Base-by-base conservation (phyloP, 2,329 filamentous ascomycete genomes). In the Cryphonectria carpinicola region DNA sequence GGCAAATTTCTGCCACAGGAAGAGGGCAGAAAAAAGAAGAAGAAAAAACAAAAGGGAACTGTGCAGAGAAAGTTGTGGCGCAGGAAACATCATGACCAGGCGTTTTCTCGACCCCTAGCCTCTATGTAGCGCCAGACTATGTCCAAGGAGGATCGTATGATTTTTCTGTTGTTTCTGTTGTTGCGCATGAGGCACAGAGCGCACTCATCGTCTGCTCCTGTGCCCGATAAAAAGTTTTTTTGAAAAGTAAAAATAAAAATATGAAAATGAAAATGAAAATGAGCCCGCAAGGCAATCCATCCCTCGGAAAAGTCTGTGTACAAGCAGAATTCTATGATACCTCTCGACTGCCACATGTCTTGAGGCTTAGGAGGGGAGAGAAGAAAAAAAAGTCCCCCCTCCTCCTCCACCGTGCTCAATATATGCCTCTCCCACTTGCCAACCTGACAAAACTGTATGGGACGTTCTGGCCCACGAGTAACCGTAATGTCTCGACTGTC, bases 381-480 rank as follows among this genome's bases (percentile, higher is more conserved):
- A 3, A 32, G 3, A 39, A 3, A 17, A 17, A 17, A 4, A 43
- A 6, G 41, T 43, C 6, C 14, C 39, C 6, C 37, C 37, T 39
- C 13, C 8, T 41, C 39, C 41, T 19, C 19, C 46, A 10, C 37
- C 37, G 3, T 10, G 6, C 37, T 82, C 78, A 87, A 74, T 84
- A 87, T 72, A 86, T 79, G 39, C 81, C 82, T 32, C 84, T 80
- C 2, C 86, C 86, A 65, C 85, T 85, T 1, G 93, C 92, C 78
- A 96, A 83, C 65, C 93, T 86, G 58, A 96, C 93, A 82, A 97
- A 97, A 81, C 93, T 94, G 80, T 94, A 95, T 7, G 92, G 92
- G 70, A 96, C 93, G 78, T 96, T 96, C 82, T 96, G 93, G 13
- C 93, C 93, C 14, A 95, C 92, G 35, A 97, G 84, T 71, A 95